These are phyloP conservation scores for Diaporthe sp. DNA, from an alignment of 2,329 filamentous ascomycete species.

Conservation along the genomic window DNA sequence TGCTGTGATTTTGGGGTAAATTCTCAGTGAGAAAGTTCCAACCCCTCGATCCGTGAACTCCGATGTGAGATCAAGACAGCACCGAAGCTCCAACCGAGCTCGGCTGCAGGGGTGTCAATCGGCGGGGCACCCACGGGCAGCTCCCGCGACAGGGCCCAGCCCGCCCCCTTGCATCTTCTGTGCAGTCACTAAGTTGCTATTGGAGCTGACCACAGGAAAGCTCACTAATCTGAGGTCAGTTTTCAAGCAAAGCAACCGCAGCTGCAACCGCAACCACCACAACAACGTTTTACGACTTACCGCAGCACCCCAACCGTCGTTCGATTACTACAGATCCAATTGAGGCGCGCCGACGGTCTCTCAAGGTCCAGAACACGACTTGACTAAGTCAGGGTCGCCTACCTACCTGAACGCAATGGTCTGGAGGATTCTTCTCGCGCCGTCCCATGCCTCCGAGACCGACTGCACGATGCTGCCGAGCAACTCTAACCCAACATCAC, in stretches of 20 bases:
- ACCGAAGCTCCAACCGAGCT: conserved; percentile 15
- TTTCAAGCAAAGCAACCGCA: neutral
- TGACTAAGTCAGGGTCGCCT: neutral
- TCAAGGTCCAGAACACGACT: neutral
- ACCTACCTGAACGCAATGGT: conserved; percentile 23
- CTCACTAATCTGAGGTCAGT: conserved; percentile 11
- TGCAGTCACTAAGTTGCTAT: conserved; percentile 2
- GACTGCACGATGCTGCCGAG: conserved; percentile 53
- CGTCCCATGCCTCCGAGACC: conserved; percentile 40
- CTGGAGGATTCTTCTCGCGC: neutral
- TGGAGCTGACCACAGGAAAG: conserved; percentile 10
- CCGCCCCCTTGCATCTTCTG: neutral
- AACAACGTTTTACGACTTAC: neutral
- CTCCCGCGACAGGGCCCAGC: neutral
- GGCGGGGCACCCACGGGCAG: conserved; percentile 9
- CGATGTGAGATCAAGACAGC: neutral
- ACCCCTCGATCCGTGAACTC: conserved; percentile 7
- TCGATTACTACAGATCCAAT: neutral
- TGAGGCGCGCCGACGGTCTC: neutral
- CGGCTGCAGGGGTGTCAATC: neutral
- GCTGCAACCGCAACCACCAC: neutral
- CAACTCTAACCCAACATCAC: conserved; percentile 56
- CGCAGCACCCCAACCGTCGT: neutral
- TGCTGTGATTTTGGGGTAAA: neutral
- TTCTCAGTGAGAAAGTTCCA: neutral